These are phyloP conservation scores for Furcasterigmium sp. DNA, from an alignment of 2,329 filamentous ascomycete species.

Conservation along the genomic window DNA sequence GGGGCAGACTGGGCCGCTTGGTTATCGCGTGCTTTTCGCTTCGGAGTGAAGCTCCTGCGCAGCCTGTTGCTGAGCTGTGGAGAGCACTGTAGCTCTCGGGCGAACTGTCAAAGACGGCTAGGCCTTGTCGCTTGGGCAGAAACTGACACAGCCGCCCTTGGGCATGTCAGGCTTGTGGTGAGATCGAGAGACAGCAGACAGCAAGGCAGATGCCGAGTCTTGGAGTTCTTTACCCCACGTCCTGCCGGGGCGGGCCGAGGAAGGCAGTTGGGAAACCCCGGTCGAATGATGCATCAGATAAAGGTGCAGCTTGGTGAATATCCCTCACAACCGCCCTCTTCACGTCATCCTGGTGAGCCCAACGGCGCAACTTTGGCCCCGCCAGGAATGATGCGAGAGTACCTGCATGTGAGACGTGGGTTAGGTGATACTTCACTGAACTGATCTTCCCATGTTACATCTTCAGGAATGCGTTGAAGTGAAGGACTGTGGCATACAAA, in stretches of 20 bases:
- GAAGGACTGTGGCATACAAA: too few relatives aligned
- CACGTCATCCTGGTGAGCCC: not conserved
- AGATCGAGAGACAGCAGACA: not conserved
- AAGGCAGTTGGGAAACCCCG: conserved; percentile 1
- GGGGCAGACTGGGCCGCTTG: too few relatives aligned
- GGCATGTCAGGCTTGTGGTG: too few relatives aligned
- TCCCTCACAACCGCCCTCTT: not conserved
- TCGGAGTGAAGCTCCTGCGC: not conserved
- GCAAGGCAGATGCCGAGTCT: not conserved
- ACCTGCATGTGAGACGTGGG: not conserved
- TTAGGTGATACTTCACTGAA: not conserved
- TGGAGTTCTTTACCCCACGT: conserved; percentile 2
- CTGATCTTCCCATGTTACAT: too few relatives aligned
- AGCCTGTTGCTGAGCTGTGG: not conserved
- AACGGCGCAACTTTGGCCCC: too few relatives aligned
- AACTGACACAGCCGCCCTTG: too few relatives aligned
- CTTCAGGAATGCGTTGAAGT: too few relatives aligned
- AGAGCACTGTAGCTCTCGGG: too few relatives aligned
- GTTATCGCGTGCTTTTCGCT: not conserved
- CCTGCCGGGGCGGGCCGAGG: conserved; percentile 3
- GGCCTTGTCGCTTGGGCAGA: too few relatives aligned
- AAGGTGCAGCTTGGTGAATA: not conserved
- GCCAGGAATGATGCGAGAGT: not conserved
- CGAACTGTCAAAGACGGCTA: too few relatives aligned
- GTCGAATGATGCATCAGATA: not conserved